Evolutionary conservation across 805 yeast genomes (phyloP), one percentile per base, ranked within the genome.

Genomic region (Nakazawaea laoshanensis): DNA sequence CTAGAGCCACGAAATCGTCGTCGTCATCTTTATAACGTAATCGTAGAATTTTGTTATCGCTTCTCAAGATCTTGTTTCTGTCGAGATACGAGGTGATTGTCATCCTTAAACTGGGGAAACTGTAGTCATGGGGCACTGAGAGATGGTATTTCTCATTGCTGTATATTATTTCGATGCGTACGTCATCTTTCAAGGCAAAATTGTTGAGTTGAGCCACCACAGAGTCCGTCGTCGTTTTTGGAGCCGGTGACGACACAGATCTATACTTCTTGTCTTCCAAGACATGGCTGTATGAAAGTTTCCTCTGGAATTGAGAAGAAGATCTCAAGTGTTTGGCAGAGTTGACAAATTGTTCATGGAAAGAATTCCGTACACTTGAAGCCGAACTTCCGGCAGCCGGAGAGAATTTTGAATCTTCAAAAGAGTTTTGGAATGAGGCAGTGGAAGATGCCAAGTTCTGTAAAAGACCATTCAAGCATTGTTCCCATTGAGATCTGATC

Each of bases 21-120:
- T 92, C 98, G 56, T 92, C 98, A 55, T 92, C 98, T 50, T 75
- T 76, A 52, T 86, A 89, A 53, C 77, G 78, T 40, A 92, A 65
- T 46, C 80, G 70, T n/a, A n/a, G n/a, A 24, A 70, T 57, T 11
- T 22, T 29, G 4, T n/a, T 7, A 15, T 57, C 63, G 34, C 30
- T 29, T 21, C 32, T 29, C 42, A 10, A 54, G 65, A 16, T 12
- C 30, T 78, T 81, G 35, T 74, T 64, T 32, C 70, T 67, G 28
- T 65, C 60, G 29, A 77, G 51, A 47, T 77, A 76, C 30, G 65
- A 65, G 40, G 70, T 74, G 23, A 85, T 71, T 39, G 74, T 73
- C 27, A 62, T 69, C 29, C 70, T 58, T 36, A 85, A 61, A 28
- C 70, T 76, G 8, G 62, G 59, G 49, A 72, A 66, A 23, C 65